phyloP scores from a whole-genome alignment of 495 filamentous ascomycete genomes.

The Aspergillus cavernicola region DNA sequence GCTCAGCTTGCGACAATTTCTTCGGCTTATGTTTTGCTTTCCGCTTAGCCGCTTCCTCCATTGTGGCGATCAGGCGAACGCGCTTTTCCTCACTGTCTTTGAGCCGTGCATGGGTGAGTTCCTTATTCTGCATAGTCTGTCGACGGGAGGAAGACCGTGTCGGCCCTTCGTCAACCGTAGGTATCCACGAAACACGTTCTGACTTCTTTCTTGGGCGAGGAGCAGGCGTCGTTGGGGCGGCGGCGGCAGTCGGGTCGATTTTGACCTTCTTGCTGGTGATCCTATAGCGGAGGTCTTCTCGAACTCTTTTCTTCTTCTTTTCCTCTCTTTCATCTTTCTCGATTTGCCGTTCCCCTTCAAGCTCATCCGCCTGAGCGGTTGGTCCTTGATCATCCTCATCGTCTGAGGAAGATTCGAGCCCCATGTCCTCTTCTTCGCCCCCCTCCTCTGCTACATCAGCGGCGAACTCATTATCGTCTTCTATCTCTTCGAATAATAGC shows the following conservation, averaged over 20 bases:
- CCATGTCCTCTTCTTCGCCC: slow-evolving; percentile 66
- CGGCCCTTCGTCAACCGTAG: slow-evolving; percentile 71
- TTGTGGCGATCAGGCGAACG: slow-evolving; percentile 70
- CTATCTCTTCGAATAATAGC: slow-evolving; percentile 79
- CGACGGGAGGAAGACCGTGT: slow-evolving; percentile 77
- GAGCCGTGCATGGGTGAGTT: slow-evolving; percentile 75
- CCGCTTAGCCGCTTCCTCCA: slow-evolving; percentile 81
- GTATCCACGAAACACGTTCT: slow-evolving; percentile 86
- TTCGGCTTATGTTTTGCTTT: slow-evolving; percentile 72
- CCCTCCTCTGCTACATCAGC: slow-evolving; percentile 63
- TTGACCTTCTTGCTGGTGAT: slow-evolving; percentile 59
- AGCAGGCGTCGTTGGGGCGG: slow-evolving; percentile 40
- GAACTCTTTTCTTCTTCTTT: slow-evolving; percentile 72
- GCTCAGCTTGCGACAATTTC: slow-evolving; percentile 85
- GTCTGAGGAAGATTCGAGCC: slow-evolving; percentile 78
- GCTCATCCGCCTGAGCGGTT: slow-evolving; percentile 53
- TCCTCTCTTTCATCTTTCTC: slow-evolving; percentile 54
- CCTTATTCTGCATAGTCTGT: slow-evolving; percentile 80
- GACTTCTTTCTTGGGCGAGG: slow-evolving; percentile 87
- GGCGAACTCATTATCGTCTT: slow-evolving; percentile 77
- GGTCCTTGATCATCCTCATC: slow-evolving; percentile 72
- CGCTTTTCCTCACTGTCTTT: slow-evolving; percentile 78
- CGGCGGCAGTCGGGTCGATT: slow-evolving; percentile 55
- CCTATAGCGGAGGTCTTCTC: slow-evolving; percentile 49
- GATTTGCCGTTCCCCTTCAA: slow-evolving; percentile 62